Conservation (phyloP, 2,329 filamentous ascomycete genomes). For the Colletotrichum gloeosporioides region DNA sequence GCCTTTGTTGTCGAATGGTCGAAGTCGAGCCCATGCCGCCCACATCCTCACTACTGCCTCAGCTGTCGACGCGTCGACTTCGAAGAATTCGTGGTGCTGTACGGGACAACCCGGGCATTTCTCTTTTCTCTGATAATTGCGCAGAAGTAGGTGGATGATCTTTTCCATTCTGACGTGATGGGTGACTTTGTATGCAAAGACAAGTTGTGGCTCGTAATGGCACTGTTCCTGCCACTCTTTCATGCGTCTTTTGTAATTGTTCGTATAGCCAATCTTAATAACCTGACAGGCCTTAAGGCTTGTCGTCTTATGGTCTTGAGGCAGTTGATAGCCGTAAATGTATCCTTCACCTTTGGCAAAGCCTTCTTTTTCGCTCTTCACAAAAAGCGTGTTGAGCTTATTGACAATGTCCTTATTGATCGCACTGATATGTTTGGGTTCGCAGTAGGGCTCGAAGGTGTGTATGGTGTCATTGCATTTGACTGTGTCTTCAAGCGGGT, state of each 20-base stretch:
- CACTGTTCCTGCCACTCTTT: constrained; percentile 26
- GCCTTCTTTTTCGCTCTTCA: not conserved
- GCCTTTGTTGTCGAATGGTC: constrained; percentile 32
- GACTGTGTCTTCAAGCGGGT: not conserved
- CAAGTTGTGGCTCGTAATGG: constrained; percentile 26
- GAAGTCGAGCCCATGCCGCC: constrained; percentile 29
- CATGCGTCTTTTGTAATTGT: constrained; percentile 28
- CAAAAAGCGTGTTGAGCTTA: not conserved
- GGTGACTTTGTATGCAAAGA: constrained; percentile 19
- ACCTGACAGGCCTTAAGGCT: not conserved
- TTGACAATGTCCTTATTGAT: not conserved
- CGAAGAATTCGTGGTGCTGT: constrained; percentile 34
- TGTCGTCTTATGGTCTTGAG: not conserved
- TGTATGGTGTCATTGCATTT: not conserved
- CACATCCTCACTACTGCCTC: constrained; percentile 27
- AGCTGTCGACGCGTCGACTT: constrained; percentile 21
- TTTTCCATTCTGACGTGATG: constrained; percentile 31
- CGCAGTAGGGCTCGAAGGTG: not conserved
- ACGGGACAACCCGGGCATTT: constrained; percentile 27
- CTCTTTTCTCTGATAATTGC: constrained; percentile 29
- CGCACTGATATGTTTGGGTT: too few relatives aligned
- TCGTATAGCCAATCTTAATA: constrained; percentile 35
- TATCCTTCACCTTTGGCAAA: not conserved
- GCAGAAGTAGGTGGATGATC: constrained; percentile 33
- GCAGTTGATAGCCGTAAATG: not conserved